phyloP scores from a whole-genome alignment of 768 basidiomycete genomes.

The Agaricus sinodeliciosus region DNA sequence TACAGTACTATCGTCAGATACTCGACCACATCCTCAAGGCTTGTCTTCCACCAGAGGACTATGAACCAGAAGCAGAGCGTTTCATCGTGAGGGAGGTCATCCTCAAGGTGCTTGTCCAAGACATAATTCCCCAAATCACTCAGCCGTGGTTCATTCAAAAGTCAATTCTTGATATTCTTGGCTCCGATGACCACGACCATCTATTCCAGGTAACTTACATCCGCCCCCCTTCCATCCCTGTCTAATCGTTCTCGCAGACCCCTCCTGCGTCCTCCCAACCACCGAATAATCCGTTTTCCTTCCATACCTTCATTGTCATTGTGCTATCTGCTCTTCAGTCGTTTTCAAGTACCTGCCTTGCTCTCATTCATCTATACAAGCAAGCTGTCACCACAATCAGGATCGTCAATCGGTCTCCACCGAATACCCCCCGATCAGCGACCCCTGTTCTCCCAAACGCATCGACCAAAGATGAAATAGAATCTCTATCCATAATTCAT shows the following conservation, averaged over 20 bases:
- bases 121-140: conserved; percentile 60
- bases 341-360: conserved; percentile 62
- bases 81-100: conserved; percentile 79
- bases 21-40: conserved; percentile 70
- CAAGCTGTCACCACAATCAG: conserved; percentile 59
- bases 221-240: not conserved
- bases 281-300: conserved; percentile 24
- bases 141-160: conserved; percentile 91
- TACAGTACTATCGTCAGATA: conserved; percentile 73
- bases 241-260: conserved; percentile 14
- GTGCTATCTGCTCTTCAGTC: conserved; percentile 70
- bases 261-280: conserved; percentile 21
- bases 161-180: conserved; percentile 59
- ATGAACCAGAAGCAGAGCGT: conserved; percentile 72
- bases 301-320: conserved; percentile 56
- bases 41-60: conserved; percentile 75
- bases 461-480: not conserved
- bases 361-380: conserved; percentile 63
- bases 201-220: conserved; percentile 11
- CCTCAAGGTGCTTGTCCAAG: conserved; percentile 67
- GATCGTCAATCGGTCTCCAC: conserved; percentile 46
- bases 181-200: conserved; percentile 27
- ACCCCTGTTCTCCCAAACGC: conserved; percentile 10
- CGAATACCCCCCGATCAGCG: conserved; percentile 14
- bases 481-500: not conserved